These are phyloP conservation scores for Tylopilus subfusipes DNA, from an alignment of 768 basidiomycete genomes.

Conservation along the genomic window DNA sequence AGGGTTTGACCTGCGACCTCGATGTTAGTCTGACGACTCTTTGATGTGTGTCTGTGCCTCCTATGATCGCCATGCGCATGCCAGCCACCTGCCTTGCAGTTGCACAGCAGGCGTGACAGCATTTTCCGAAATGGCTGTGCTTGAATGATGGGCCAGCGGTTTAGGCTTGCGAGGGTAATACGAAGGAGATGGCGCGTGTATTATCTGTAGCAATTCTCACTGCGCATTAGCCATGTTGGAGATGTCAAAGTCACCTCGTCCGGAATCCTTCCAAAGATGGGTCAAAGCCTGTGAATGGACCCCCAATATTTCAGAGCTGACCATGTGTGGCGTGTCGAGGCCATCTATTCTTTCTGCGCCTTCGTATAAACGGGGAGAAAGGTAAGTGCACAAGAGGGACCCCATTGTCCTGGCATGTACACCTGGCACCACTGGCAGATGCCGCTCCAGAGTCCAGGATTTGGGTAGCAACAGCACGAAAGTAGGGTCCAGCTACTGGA, in stretches of 20 bases:
- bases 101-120: background rate
- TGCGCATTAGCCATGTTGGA: too few relatives aligned
- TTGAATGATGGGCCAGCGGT: too few relatives aligned
- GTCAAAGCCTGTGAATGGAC: too few relatives aligned
- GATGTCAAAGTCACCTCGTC: too few relatives aligned
- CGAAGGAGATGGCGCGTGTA: background rate
- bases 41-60: background rate
- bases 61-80: background rate
- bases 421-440: background rate
- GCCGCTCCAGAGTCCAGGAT: background rate
- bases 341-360: background rate
- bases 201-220: too few relatives aligned
- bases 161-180: background rate
- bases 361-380: background rate
- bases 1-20: too few relatives aligned
- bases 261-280: too few relatives aligned
- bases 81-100: background rate
- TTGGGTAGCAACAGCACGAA: background rate
- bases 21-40: too few relatives aligned
- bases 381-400: background rate
- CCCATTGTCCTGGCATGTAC: background rate
- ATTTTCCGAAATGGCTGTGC: too few relatives aligned
- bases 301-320: too few relatives aligned
- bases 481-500: background rate
- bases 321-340: background rate